phyloP scores from a whole-genome alignment of 129 eudicot species.

The Logfia minima region DNA sequence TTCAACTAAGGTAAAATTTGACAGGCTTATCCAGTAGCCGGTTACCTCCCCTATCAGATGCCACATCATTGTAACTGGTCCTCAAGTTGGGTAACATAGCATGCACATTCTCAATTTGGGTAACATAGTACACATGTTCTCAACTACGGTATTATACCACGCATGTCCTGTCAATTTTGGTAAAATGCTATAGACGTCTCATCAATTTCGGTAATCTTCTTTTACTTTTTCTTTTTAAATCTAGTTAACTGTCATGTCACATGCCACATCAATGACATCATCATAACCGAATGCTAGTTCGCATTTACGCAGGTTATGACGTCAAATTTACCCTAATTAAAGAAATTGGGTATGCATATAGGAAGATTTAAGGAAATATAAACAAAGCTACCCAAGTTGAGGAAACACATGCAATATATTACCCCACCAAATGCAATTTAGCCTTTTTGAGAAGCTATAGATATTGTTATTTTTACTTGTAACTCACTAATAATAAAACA shows the following conservation, averaged over 20 bases:
- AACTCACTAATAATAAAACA: not conserved
- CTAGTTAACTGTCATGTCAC: not conserved
- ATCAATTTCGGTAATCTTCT: not conserved
- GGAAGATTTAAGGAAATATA: not conserved
- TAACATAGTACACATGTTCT: too few species aligned
- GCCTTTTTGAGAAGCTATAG: not conserved
- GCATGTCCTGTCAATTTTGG: too few species aligned
- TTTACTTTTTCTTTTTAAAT: not conserved
- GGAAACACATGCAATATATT: too few species aligned
- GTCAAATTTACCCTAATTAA: not conserved
- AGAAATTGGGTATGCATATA: not conserved
- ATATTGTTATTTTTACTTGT: not conserved
- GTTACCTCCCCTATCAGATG: not conserved
- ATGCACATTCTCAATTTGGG: not conserved
- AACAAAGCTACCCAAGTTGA: not conserved
- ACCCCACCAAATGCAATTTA: not conserved
- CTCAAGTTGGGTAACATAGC: not conserved
- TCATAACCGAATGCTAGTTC: not conserved
- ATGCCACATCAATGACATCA: not conserved
- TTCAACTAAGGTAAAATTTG: not conserved
- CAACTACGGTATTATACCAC: too few species aligned
- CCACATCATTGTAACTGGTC: not conserved
- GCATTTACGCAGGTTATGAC: not conserved
- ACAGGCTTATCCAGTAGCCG: not conserved
- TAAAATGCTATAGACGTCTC: too few species aligned